Evolutionary conservation across 2,329 filamentous ascomycete species (phyloP), one percentile per base, ranked within the genome.

Genomic region (Ceratocystis papillata): DNA sequence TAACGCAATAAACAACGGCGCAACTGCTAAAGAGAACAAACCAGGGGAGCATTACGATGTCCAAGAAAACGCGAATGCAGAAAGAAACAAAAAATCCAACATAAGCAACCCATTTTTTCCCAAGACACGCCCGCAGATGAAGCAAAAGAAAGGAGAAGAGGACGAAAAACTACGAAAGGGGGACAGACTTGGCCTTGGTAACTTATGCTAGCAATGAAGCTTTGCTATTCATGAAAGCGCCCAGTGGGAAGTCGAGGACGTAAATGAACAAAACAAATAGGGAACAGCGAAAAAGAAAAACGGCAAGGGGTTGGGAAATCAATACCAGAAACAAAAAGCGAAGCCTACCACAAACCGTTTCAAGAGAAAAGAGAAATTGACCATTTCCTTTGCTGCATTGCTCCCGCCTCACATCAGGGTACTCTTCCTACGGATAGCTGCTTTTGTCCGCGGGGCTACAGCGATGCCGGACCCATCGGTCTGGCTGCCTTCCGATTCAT

Each of bases 401-500:
- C 37, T 41, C 37, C 12, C 28, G 22, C 28, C 30, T 59, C 69
- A 68, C 7, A 62, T 67, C 62, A 68, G 41, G 5, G 67, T 68
- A 62, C 67, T 68, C 61, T 68, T 68, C 50, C 67, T 66, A 25
- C 67, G 53, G 15, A 67, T 61, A 22, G 53, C 15, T 20, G 62
- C 53, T 45, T 65, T 67, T 44, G 63, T 44, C 57, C 66, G 62
- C 20, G 65, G 53, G 37, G 25, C 48, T 53, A 62, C 25, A 53
- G 33, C 15, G 10, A 59, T 59, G 25, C 17, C 22, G 20, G 62
- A 64, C 30, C 55, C 46, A 61, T 67, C 45, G 1, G 62, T 64
- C 41, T 62, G 59, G 60, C 55, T 67, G 62, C 57, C 62, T 63
- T 67, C 73, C 7, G 73, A 70, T 3, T 70, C 70, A 46, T 66